Conservation (phyloP, 78 protist genomes). For the Dictyostelium firmibasis region DNA sequence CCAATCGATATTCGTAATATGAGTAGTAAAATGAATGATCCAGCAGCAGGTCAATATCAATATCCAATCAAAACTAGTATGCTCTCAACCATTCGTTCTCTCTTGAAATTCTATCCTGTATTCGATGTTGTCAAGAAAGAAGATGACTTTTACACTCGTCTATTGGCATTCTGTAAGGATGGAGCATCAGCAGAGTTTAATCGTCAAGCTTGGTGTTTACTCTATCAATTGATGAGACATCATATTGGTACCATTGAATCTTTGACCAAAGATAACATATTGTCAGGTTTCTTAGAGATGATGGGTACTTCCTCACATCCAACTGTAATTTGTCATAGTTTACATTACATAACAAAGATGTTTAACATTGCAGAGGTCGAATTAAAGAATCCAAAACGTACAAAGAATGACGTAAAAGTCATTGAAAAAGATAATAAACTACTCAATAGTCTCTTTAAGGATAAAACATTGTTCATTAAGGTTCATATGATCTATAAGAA, state of each 20-base stretch:
- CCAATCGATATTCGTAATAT: conserved; percentile 38
- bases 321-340: conserved; percentile 42
- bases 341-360: conserved; percentile 73
- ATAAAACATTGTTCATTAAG: conserved; percentile 62
- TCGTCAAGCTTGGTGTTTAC: conserved; percentile 47
- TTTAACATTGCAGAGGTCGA: conserved; percentile 14
- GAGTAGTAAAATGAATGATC: conserved; percentile 15
- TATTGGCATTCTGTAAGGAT: conserved; percentile 25
- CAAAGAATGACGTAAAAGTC: conserved; percentile 23
- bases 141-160: conserved; percentile 46
- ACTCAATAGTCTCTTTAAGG: conserved; percentile 20
- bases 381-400: neutral
- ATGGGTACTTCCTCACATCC: conserved; percentile 44
- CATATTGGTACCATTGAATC: conserved; percentile 60
- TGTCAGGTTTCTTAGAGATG: conserved; percentile 20
- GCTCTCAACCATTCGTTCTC: neutral
- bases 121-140: conserved; percentile 33
- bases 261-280: neutral
- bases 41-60: neutral
- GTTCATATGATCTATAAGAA: conserved; percentile 79
- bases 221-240: conserved; percentile 44
- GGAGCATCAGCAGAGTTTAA: conserved; percentile 13
- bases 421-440: conserved; percentile 62
- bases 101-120: conserved; percentile 5
- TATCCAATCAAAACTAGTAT: conserved; percentile 19